Evolutionary conservation across 768 basidiomycete genomes (phyloP).

Genomic region (Boletus bicolor): DNA sequence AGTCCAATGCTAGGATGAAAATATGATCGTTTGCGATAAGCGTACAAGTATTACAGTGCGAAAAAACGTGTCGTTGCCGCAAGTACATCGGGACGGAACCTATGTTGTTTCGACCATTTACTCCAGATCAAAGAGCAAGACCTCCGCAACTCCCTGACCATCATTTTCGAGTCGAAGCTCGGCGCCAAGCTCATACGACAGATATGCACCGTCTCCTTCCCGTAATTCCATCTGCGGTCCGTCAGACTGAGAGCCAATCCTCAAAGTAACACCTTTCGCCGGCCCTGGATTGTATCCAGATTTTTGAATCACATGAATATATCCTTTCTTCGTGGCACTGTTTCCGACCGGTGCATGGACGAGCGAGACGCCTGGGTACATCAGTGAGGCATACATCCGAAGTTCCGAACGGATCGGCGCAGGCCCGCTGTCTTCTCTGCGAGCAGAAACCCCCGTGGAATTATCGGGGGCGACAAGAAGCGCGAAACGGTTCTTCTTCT

Average conservation of each 20-base stretch:
- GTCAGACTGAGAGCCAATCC: constrained; percentile 41
- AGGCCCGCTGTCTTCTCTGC: constrained; percentile 71
- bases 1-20: constrained; percentile 3
- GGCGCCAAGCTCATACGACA: constrained; percentile 41
- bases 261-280: constrained; percentile 57
- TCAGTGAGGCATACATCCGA: constrained; percentile 70
- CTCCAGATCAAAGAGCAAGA: constrained; percentile 78
- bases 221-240: constrained; percentile 51
- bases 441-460: constrained; percentile 51
- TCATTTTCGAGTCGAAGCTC: constrained; percentile 54
- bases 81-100: neutral
- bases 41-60: neutral
- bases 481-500: constrained; percentile 73
- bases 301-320: constrained; percentile 83
- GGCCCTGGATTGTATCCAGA: constrained; percentile 69
- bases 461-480: constrained; percentile 74
- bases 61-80: neutral
- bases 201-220: constrained; percentile 88
- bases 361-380: constrained; percentile 55
- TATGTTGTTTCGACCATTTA: constrained; percentile 15
- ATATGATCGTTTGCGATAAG: constrained; percentile 3
- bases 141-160: constrained; percentile 65
- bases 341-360: constrained; percentile 43
- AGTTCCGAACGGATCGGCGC: constrained; percentile 74
- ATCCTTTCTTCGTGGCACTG: constrained; percentile 55